These are phyloP conservation scores for Ceratobasidium sp. DNA, from an alignment of 1,284 basidiomycete genomes.

Conservation along the genomic window DNA sequence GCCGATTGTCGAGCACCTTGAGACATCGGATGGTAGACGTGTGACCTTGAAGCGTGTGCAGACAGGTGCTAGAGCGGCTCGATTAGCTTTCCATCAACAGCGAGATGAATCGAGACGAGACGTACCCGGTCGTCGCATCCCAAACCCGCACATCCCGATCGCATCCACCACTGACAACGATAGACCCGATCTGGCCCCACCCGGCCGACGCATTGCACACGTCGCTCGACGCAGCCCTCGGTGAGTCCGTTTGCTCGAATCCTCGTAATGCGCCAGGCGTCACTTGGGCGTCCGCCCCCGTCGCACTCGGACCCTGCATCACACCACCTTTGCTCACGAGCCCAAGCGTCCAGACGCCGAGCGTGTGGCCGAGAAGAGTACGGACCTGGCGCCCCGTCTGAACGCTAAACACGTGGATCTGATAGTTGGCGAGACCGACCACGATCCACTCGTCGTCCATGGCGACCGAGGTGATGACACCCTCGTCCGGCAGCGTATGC, in stretches of 20 bases:
- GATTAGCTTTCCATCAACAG: background rate
- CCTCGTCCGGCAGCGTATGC: constrained; percentile 74
- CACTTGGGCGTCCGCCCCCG: constrained; percentile 11
- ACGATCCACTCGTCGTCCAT: constrained; percentile 88
- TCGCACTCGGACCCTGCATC: background rate
- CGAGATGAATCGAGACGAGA: constrained; percentile 41
- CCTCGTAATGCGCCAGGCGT: constrained; percentile 15
- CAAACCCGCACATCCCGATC: constrained; percentile 91
- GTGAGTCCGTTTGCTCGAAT: background rate
- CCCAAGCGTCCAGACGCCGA: constrained; percentile 92
- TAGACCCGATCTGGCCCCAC: constrained; percentile 68
- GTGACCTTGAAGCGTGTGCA: constrained; percentile 85
- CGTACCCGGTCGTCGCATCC: constrained; percentile 85
- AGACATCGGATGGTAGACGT: constrained; percentile 92
- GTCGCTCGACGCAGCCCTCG: constrained; percentile 54
- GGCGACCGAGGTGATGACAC: constrained; percentile 87
- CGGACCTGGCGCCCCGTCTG: constrained; percentile 78
- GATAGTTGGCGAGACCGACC: constrained; percentile 87
- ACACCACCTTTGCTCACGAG: constrained; percentile 62
- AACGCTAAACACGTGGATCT: constrained; percentile 88
- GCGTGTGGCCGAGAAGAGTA: constrained; percentile 84
- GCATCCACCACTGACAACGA: constrained; percentile 92
- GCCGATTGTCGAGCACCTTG: constrained; percentile 85
- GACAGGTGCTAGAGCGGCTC: constrained; percentile 66
- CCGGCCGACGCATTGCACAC: constrained; percentile 70